phyloP scores from a whole-genome alignment of 176 grass and related monocot species.

The Carex myosuroides region DNA sequence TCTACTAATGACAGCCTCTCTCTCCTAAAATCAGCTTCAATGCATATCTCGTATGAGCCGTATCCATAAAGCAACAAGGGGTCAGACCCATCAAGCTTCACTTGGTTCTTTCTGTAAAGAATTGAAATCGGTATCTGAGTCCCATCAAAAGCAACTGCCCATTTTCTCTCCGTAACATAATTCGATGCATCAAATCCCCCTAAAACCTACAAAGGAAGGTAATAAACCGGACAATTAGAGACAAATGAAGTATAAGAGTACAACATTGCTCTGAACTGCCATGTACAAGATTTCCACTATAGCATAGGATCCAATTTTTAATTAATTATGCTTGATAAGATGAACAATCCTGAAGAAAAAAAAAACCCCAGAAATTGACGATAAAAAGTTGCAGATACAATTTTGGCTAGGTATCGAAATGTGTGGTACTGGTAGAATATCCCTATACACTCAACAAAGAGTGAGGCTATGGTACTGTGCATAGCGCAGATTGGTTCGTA shows the following conservation, averaged over 20 bases:
- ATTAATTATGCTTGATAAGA: not conserved
- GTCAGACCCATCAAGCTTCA: constrained; percentile 79
- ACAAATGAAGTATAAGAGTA: not conserved
- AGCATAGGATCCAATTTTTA: not conserved
- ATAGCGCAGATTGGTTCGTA: too few species aligned
- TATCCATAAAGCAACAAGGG: constrained; percentile 85
- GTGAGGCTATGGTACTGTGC: too few species aligned
- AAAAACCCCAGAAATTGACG: not conserved
- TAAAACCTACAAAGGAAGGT: constrained; percentile 48
- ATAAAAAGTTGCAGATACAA: not conserved
- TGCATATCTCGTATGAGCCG: constrained; percentile 84
- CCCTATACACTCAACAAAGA: not conserved
- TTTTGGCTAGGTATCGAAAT: not conserved
- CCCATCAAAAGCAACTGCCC: constrained; percentile 71
- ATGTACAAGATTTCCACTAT: not conserved
- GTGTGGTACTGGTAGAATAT: not conserved
- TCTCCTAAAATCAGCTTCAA: constrained; percentile 62
- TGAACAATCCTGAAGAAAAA: not conserved
- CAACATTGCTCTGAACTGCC: not conserved
- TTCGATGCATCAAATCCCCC: constrained; percentile 74
- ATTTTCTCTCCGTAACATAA: constrained; percentile 86
- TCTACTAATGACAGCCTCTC: constrained; percentile 70
- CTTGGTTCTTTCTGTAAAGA: constrained; percentile 76
- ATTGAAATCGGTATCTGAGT: constrained; percentile 70
- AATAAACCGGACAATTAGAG: not conserved